Base-by-base conservation (phyloP, 805 yeast genomes). In the Kuraishia hungarica region DNA sequence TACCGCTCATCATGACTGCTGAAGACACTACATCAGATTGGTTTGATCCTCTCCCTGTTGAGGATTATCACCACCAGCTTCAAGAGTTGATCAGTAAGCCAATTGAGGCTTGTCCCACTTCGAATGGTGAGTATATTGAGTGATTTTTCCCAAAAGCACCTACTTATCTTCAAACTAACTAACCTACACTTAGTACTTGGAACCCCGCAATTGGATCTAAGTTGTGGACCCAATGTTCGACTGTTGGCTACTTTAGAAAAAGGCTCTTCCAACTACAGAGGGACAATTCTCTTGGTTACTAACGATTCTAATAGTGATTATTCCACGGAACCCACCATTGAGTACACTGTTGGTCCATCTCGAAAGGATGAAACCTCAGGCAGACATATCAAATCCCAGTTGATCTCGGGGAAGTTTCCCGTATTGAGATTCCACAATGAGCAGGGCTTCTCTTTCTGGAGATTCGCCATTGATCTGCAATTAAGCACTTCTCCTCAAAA, bases 211-310 rank as follows among this genome's bases (percentile, higher is more conserved):
- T 55, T 75, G n/a, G 76, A 78, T 47, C 72, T 84, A 21, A 71
- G 76, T 52, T 84, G 89, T 65, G 98, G 98, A 1, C 98, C 98
- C 0, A 72, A 85, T 29, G 69, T 92, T 52, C 75, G 94, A 56
- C 78, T 86, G 51, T 71, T 82, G 56, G 91, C 86, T 6, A 80
- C 86, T 51, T 70, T 75, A 50, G 90, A 87, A 59, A 70, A 76
- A 15, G 71, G 71, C 2, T 51, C 71, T 7, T 60, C 66, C 26
- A 72, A 79, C 49, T 92, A 90, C 72, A 69, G 91, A 26, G 97
- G 86, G 2, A 73, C 88, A 1, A 72, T 89, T 22, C 60, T 89
- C 67, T 65, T 92, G 26, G 91, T 91, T 2, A 72, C 83, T 20
- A 75, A 78, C 58, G 82, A 78, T 57, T 60, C 56, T 3, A 56